Percentiles rank a stretch among this genome's conserved stretches.
phyloP scores from a whole-genome alignment of 2,329 filamentous ascomycete species.

The Diplodia mutila region DNA sequence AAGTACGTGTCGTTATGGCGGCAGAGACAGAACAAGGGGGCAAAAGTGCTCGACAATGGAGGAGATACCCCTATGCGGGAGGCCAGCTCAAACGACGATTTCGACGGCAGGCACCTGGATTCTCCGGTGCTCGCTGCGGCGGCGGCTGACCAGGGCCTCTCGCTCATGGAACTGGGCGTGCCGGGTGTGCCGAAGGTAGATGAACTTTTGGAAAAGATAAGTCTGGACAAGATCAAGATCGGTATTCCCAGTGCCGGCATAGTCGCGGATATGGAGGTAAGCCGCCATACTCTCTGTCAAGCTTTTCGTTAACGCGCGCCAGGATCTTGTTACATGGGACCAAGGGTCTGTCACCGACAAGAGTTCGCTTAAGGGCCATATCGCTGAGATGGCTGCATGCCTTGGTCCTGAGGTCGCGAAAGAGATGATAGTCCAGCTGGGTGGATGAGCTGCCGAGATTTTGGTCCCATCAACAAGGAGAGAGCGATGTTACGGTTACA shows the following conservation, averaged over 20 bases:
- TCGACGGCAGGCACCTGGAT: conserved; percentile 33
- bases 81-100: neutral
- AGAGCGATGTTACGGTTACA: neutral
- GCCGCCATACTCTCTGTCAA: conserved; percentile 27
- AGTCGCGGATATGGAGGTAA: conserved; percentile 41
- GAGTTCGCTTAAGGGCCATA: conserved; percentile 60
- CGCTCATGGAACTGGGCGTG: conserved; percentile 65
- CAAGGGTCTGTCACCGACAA: conserved; percentile 54
- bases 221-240: conserved; percentile 64
- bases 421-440: conserved; percentile 55
- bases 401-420: conserved; percentile 64
- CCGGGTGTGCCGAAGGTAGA: conserved; percentile 65
- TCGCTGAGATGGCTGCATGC: conserved; percentile 70
- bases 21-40: conserved; percentile 34
- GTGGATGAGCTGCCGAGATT: neutral
- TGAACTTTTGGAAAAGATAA: conserved; percentile 55
- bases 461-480: neutral
- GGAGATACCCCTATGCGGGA: conserved; percentile 29
- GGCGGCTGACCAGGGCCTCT: conserved; percentile 43
- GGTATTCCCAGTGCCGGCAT: conserved; percentile 44
- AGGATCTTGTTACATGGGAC: conserved; percentile 65
- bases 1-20: conserved; percentile 56
- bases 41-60: conserved; percentile 29
- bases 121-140: conserved; percentile 38
- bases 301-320: conserved; percentile 41